Percentiles rank a stretch among this genome's conserved stretches.
These are phyloP conservation scores for Claviceps fusiformis DNA, from an alignment of 2,329 filamentous ascomycete species.

Conservation along the genomic window DNA sequence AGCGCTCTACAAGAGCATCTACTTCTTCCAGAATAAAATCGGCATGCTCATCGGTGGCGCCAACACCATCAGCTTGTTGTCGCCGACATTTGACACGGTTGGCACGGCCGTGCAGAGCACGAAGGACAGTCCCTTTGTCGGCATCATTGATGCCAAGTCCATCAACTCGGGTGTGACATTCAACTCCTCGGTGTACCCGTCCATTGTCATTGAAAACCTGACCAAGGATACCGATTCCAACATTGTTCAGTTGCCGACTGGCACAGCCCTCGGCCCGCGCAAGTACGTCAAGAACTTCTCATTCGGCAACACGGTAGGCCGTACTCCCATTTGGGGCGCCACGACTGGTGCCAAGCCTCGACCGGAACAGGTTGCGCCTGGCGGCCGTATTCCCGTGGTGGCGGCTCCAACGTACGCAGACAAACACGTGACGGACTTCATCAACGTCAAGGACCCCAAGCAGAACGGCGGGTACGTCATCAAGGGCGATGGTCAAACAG, in stretches of 20 bases:
- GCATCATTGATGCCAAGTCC: conserved; percentile 25
- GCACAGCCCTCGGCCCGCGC: conserved; percentile 16
- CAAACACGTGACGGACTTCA: conserved; percentile 15
- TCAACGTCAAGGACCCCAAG: conserved; percentile 24
- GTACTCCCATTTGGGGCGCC: conserved; percentile 25
- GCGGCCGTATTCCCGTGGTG: conserved; percentile 22
- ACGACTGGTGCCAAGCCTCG: conserved; percentile 18
- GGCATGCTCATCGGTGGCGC: conserved; percentile 19
- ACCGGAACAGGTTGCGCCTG: conserved; percentile 22
- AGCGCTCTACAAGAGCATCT: conserved; percentile 28
- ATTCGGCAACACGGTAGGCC: conserved; percentile 28
- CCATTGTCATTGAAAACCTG: conserved; percentile 30
- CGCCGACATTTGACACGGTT: conserved; percentile 26
- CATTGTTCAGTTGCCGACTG: conserved; percentile 19
- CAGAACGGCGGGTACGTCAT: conserved; percentile 18
- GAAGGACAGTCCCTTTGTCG: conserved; percentile 25
- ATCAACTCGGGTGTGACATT: conserved; percentile 28
- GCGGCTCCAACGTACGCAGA: conserved; percentile 26
- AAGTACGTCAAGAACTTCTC: conserved; percentile 26
- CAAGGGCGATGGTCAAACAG: conserved; percentile 23
- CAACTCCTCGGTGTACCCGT: conserved; percentile 22
- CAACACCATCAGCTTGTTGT: conserved; percentile 25
- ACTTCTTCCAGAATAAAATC: conserved; percentile 28
- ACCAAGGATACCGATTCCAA: conserved; percentile 25
- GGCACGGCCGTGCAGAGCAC: conserved; percentile 24